These are phyloP conservation scores for Candida vaughaniae DNA, from an alignment of 805 yeast genomes.

Conservation along the genomic window DNA sequence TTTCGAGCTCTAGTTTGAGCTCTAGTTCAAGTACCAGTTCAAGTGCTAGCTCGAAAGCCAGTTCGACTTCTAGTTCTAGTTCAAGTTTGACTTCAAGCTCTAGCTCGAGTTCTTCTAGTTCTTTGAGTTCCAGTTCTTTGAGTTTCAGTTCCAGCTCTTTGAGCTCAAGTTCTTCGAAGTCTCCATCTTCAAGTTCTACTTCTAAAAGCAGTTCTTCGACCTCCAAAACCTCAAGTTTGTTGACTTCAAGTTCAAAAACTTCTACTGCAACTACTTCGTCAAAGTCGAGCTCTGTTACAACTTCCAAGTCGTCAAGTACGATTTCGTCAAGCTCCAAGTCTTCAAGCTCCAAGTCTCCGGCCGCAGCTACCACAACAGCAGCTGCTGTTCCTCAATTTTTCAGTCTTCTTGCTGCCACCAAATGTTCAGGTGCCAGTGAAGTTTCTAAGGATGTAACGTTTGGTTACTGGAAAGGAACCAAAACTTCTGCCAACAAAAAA, in stretches of 20 bases:
- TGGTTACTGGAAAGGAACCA: slow-evolving; percentile 12
- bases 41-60: not conserved
- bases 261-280: not conserved
- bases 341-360: not conserved
- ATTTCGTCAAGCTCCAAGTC: not conserved
- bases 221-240: not conserved
- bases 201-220: not conserved
- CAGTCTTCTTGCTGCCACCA: not conserved
- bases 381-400: not conserved
- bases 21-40: not conserved
- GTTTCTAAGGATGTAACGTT: slow-evolving; percentile 8
- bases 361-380: not conserved
- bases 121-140: not conserved
- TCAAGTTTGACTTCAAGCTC: not conserved
- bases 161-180: not conserved
- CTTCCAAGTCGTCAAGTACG: not conserved
- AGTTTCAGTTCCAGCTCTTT: not conserved
- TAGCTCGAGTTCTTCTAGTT: not conserved
- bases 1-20: not conserved
- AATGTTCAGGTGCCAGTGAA: slow-evolving; percentile 8
- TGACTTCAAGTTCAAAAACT: not conserved
- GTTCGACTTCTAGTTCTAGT: not conserved
- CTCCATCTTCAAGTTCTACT: not conserved
- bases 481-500: slow-evolving; percentile 9
- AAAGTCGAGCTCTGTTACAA: not conserved